Evolutionary conservation across 257 asterid genomes (phyloP), one percentile per base, ranked within the genome.

Genomic region (Gentiana straminea): DNA sequence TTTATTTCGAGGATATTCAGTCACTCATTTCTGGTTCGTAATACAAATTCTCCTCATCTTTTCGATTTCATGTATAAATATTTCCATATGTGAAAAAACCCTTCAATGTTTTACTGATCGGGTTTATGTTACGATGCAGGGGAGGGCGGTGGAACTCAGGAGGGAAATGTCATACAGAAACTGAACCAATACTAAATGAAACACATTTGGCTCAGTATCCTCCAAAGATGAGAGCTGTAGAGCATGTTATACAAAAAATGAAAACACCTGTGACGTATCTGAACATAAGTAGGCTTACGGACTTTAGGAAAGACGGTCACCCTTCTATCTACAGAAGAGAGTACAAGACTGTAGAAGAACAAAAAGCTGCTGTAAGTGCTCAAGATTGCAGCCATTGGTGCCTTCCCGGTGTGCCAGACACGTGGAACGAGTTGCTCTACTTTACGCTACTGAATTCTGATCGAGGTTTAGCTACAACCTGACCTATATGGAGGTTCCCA

Each of bases 131-230:
- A 51, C 59, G 8, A 59, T 65, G 70, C 77, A 90, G 97, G 78
- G 94, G 97, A 24, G 96, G 96, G 12, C 96, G 84, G 3, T 90
- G 97, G 97, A 90, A 90, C 65, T 76, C 80, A 11, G 94, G 97
- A 58, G 97, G 97, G 39, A 86, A 90, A 67, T 90, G 96, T 73
- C 75, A 77, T 70, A 74, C 69, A 35, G 96, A 90, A 73, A 82
- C 82, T 0, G 86, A 84, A 61, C 95, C 97, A 38, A 80, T 86
- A 58, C 74, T 72, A 66, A 78, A 81, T 4, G 75, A 75, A 13
- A 62, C 75, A 34, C 58, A 82, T 35, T 59, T 90, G 46, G 76
- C 82, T 7, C 79, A 84, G 69, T 90, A 90, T 72, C 89, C 98
- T 39, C 55, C 83, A 32, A 90, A 90, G 71, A 90, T 86, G 98